These are phyloP conservation scores for Didymella exigua DNA, from an alignment of 2,329 filamentous ascomycete genomes.

Conservation along the genomic window DNA sequence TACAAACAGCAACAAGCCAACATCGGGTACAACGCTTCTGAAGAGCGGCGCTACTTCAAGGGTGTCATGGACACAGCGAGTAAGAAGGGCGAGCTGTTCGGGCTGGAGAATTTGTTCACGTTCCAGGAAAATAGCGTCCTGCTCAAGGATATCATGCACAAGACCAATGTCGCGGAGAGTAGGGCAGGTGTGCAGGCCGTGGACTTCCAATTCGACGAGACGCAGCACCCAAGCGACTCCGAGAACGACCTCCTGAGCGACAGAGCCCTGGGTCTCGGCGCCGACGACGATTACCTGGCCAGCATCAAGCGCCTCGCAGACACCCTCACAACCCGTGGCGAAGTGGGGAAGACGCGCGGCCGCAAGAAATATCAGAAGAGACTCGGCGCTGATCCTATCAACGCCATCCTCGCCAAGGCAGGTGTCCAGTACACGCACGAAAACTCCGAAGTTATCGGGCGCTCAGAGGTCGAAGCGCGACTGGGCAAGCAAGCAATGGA, in stretches of 20 bases:
- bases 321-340: conserved; percentile 30
- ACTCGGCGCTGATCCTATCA: conserved; percentile 68
- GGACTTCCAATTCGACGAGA: conserved; percentile 65
- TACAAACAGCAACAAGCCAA: conserved; percentile 99
- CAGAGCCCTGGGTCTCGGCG: conserved; percentile 35
- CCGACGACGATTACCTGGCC: conserved; percentile 49
- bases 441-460: conserved; percentile 92
- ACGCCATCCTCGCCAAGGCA: conserved; percentile 84
- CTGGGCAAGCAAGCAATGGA: conserved; percentile 78
- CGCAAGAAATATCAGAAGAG: conserved; percentile 43
- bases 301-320: conserved; percentile 64
- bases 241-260: conserved; percentile 35
- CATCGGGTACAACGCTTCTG: conserved; percentile 92
- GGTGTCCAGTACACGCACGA: conserved; percentile 96
- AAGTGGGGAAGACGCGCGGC: conserved; percentile 31
- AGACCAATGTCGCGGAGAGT: conserved; percentile 95
- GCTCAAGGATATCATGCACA: conserved; percentile 94
- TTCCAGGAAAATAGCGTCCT: conserved; percentile 81
- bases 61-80: conserved; percentile 84
- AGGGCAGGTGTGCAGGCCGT: conserved; percentile 80
- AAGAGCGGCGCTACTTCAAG: conserved; percentile 91
- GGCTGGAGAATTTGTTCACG: conserved; percentile 82
- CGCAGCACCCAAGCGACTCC: conserved; percentile 36
- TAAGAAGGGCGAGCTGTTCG: conserved; percentile 93
- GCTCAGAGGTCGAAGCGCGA: conserved; percentile 86